Base-by-base conservation (phyloP, 1,284 basidiomycete species). In the Neonothopanus nambi region DNA sequence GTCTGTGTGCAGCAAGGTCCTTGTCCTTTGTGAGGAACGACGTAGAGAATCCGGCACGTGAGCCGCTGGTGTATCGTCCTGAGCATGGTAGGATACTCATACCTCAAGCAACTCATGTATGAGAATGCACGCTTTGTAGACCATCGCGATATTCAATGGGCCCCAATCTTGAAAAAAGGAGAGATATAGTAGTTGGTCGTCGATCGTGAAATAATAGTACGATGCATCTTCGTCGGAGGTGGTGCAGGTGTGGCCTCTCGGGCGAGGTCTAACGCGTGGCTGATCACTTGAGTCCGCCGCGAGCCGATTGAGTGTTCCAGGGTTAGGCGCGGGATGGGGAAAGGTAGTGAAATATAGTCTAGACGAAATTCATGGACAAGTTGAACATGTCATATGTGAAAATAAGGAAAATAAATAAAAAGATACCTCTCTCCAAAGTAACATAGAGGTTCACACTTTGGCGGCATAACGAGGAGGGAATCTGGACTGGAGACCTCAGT, bases 131-230 rank as follows among this genome's bases (percentile, higher is more conserved):
- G 96, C 93, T 64, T 93, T 91, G 74, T 94, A 95, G 11, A 95
- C 89, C 84, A 92, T 92, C 3, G 91, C 87, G 37, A 95, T 80
- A 69, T 97, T 97, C 57, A 96, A 76, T 15, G 97, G 96, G 9
- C 96, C 96, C 86, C 91, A 93, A 70, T 98, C 95, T 66, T 91
- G 85, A 67, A 90, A 94, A 80, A 99, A 99, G 33, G 91, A 91
- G 54, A 95, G 83, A 75, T 99, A 99, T 59, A 88, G 80, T 49
- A 98, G 82, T 59, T 94, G 87, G 72, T 95, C 87, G 73, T 98
- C 93, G 72, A 96, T 84, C 52, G 87, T 90, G 74, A 92, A 91
- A 70, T 87, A 92, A 71, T 90, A 91, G 70, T 90, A 92, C 51
- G 79, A 77, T 52, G 85, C 81, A 60, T 81, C 75, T 59, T 85